Percentiles rank a stretch among this genome's conserved stretches.
Conservation (phyloP, 2,329 filamentous ascomycete species). For the Monosporascus cannonballus region DNA sequence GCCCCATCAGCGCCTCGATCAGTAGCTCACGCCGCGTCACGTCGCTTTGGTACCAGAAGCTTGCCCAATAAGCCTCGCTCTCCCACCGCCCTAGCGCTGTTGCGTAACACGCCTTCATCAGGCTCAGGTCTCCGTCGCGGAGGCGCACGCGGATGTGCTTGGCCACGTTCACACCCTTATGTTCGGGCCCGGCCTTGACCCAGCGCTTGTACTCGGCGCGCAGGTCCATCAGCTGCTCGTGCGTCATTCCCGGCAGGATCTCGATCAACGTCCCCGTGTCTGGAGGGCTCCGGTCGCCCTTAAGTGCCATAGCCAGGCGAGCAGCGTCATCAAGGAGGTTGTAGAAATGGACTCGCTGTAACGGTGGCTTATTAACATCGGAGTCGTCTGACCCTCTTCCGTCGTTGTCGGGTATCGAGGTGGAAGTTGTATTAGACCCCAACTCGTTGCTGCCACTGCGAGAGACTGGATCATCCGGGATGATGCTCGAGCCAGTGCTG, state of each 20-base stretch:
- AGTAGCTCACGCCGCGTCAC: slow-evolving; percentile 80
- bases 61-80: slow-evolving; percentile 94
- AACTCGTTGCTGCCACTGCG: no score
- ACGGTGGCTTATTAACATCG: no score
- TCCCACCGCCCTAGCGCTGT: slow-evolving; percentile 88
- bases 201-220: slow-evolving; percentile 86
- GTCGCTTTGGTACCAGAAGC: slow-evolving; percentile 93
- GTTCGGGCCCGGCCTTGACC: slow-evolving; percentile 69
- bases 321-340: slow-evolving; percentile 75
- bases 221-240: slow-evolving; percentile 82
- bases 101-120: slow-evolving; percentile 88
- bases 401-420: no score
- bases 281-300: slow-evolving; percentile 53
- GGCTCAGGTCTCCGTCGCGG: slow-evolving; percentile 65
- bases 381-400: no score
- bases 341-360: slow-evolving; percentile 73
- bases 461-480: no score
- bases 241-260: slow-evolving; percentile 75
- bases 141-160: slow-evolving; percentile 75
- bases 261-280: slow-evolving; percentile 70
- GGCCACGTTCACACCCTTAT: slow-evolving; percentile 75
- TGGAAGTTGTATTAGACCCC: no score
- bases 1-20: slow-evolving; percentile 88
- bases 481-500: no score
- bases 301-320: slow-evolving; percentile 69